These are phyloP conservation scores for Phyllostachys edulis DNA, from an alignment of 176 grass and related monocot genomes.

Conservation along the genomic window DNA sequence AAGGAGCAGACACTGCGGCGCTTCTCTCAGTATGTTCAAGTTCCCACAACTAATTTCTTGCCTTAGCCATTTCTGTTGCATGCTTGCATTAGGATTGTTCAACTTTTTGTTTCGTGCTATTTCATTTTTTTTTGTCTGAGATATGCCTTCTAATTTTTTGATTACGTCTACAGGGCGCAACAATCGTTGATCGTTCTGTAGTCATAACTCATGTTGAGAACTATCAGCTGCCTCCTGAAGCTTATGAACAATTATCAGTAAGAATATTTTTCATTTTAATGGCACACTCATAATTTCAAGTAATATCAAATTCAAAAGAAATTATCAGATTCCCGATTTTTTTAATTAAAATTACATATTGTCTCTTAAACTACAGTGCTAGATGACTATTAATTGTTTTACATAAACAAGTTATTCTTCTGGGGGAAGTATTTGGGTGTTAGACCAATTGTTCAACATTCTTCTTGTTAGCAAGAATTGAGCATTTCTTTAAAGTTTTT, in stretches of 20 bases:
- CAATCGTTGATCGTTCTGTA: conserved; percentile 81
- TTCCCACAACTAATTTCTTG: conserved; percentile 11
- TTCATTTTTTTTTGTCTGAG: background rate
- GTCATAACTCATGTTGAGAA: conserved; percentile 74
- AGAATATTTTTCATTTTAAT: background rate
- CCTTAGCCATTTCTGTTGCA: background rate
- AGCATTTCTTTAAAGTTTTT: background rate
- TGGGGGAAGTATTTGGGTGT: background rate
- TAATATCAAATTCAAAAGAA: conserved; percentile 1
- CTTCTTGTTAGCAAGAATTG: background rate
- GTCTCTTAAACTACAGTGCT: background rate
- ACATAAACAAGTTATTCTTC: background rate
- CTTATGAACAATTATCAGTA: conserved; percentile 54
- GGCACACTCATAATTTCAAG: background rate
- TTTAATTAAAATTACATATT: background rate
- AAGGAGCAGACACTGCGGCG: conserved; percentile 92
- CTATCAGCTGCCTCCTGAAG: conserved; percentile 80
- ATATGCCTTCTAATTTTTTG: conserved; percentile 11
- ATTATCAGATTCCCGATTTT: background rate
- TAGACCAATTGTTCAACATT: background rate
- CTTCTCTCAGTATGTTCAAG: conserved; percentile 77
- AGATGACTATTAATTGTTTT: background rate
- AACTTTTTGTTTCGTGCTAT: conserved; percentile 1
- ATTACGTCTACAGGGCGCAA: conserved; percentile 67
- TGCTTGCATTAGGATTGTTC: conserved; percentile 5